Evolutionary conservation across 2,329 filamentous ascomycete species (phyloP), one percentile per base, ranked within the genome.

Genomic region (Botrytis tulipae): DNA sequence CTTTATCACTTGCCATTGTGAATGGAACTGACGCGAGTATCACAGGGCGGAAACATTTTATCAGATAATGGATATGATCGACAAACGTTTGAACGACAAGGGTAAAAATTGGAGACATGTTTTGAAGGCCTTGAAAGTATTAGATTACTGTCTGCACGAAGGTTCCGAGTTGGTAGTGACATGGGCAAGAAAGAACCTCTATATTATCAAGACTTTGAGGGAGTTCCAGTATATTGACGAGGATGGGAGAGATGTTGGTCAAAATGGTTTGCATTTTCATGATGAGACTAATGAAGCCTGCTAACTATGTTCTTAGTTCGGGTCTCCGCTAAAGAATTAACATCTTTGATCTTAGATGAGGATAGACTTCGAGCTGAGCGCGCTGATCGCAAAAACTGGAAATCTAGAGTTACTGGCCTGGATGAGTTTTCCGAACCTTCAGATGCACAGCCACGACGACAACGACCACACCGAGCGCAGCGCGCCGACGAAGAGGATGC

Each of bases 101-200:
- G 96, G 96, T 81, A 99, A 98, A 87, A 99, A 99, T 83, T 99
- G 96, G 96, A 91, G 96, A 79, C 96, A 99, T 82, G 96, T 99
- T 20, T 86, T 99, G 74, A 99, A 99, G 84, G 97, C 96, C 60
- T 87, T 99, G 78, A 99, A 99, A 83, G 96, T 99, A 71, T 88
- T 98, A 73, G 96, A 99, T 83, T 99, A 99, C 84, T 98, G 95
- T 84, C 87, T 99, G 73, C 96, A 99, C 82, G 96, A 99, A 83
- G 96, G 96, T 66, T 98, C 95, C 0, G 96, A 98, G 84, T 86
- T 98, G 76, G 94, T 98, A 48, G 96, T 99, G 69, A 98, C 95
- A 7, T 99, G 96, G 96, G 95, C 95, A 76, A 92, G 95, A 80
- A 97, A 98, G 86, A 98, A 97, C 82, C 91, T 98, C 77, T 99